A percentile compares a stretch with the other conserved stretches of the same genome.
Evolutionary conservation across 768 basidiomycete species (phyloP).

Genomic region (Leccinum subgranulosum): DNA sequence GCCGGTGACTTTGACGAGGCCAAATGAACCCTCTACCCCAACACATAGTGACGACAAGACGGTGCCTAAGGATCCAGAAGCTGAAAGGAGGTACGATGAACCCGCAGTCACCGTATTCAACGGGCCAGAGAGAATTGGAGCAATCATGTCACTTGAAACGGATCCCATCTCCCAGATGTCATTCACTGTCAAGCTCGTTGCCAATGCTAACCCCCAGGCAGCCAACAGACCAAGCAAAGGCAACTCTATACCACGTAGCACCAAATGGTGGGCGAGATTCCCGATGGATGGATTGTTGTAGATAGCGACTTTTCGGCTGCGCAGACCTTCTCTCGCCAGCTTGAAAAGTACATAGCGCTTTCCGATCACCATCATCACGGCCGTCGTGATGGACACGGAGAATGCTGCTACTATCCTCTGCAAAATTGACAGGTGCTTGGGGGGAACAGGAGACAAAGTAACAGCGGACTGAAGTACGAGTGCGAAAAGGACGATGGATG

Average conservation of each 20-base stretch:
- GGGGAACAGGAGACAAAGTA: rapidly evolving
- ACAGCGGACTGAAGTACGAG: constrained; percentile 2
- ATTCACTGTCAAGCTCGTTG: constrained; percentile 10
- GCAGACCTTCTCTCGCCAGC: constrained; percentile 8
- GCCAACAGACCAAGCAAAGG: constrained; percentile 8
- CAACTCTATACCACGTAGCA: constrained; percentile 3
- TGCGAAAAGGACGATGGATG: constrained; percentile 4
- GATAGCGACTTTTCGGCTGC: constrained; percentile 10
- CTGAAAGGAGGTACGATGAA: neutral
- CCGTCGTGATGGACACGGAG: constrained; percentile 10
- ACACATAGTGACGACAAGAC: constrained; percentile 5
- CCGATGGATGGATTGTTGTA: constrained; percentile 12
- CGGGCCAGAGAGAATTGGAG: constrained; percentile 1
- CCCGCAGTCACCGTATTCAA: neutral
- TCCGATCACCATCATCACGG: constrained; percentile 12
- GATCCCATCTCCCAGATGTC: constrained; percentile 4
- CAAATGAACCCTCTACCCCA: neutral
- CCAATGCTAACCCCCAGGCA: constrained; percentile 14
- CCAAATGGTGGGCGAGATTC: constrained; percentile 6
- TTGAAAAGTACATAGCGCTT: constrained; percentile 18
- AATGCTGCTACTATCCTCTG: constrained; percentile 12
- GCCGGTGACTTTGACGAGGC: constrained; percentile 9
- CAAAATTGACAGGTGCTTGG: neutral
- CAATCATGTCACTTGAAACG: neutral
- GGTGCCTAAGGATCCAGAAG: constrained; percentile 1